Base-by-base conservation (phyloP, 2,329 filamentous ascomycete genomes). In the Penicillium polonicum region DNA sequence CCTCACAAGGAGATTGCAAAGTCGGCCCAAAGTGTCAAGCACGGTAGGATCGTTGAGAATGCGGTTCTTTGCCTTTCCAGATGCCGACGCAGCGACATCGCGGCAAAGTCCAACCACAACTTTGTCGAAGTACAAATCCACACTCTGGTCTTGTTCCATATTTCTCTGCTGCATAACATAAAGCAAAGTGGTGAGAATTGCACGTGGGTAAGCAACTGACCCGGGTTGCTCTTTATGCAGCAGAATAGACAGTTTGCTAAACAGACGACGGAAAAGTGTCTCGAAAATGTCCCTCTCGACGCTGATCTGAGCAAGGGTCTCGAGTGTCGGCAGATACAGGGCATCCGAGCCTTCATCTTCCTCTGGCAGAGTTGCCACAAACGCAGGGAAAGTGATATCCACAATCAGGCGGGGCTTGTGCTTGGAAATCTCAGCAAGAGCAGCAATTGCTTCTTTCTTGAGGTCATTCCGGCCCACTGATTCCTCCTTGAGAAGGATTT, bases 361-460 rank as follows among this genome's bases (percentile, higher is more conserved):
- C 59, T 86, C 85, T 1, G 86, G 87, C 4, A 89, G 72, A 39
- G 83, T 82, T 4, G 85, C 85, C 71, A 88, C 80, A 67, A 89
- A 87, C 5, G 83, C 83, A 27, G 86, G 86, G 65, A 89, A 85
- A 0, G 85, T 85, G 56, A 85, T 85, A 46, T 87, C 82, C 65
- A 87, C 82, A 29, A 89, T 83, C 12, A 86, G 73, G 46, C 82
- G 79, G 19, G 86, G 84, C 64, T 85, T 86, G 58, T 85, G 79
- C 59, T 82, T 82, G 7, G 86, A 86, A 42, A 88, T 80, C 35
- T 85, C 81, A 4, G 84, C 79, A 44, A 89, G 77, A 25, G 82
- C 80, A 35, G 77, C 73, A 58, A 88, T 83, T 6, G 85, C 83
- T 60, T 83, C 80, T 58, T 81, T 78, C 60, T 84, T 84, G 35